phyloP scores from a whole-genome alignment of 2,329 filamentous ascomycete species.

The Pseudocercospora musae region DNA sequence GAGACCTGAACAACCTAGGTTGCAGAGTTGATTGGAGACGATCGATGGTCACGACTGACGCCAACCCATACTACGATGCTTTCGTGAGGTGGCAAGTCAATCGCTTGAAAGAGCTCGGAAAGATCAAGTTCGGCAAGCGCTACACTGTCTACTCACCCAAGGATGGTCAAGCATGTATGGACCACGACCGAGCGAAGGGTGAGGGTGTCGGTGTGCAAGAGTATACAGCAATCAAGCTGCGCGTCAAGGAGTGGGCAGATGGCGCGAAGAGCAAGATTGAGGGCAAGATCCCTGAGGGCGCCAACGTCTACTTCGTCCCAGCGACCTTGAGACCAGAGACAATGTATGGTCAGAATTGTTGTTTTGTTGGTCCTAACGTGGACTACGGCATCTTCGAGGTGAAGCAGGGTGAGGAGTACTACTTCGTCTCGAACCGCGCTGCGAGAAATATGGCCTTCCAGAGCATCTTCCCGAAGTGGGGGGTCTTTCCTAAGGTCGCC shows the following conservation, averaged over 20 bases:
- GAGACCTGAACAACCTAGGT: constrained; percentile 79
- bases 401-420: constrained; percentile 62
- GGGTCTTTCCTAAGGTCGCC: constrained; percentile 68
- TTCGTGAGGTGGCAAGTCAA: constrained; percentile 98
- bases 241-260: constrained; percentile 83
- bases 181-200: constrained; percentile 77
- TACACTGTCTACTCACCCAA: constrained; percentile 94
- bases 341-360: constrained; percentile 97
- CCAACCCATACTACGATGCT: constrained; percentile 93
- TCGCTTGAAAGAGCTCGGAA: constrained; percentile 79
- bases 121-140: constrained; percentile 89
- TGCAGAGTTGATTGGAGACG: constrained; percentile 89
- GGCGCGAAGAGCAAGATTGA: constrained; percentile 68
- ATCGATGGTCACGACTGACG: constrained; percentile 90
- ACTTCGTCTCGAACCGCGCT: constrained; percentile 74
- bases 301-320: constrained; percentile 83
- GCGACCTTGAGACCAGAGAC: constrained; percentile 94
- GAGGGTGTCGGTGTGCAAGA: constrained; percentile 84
- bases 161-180: constrained; percentile 82
- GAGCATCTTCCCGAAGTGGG: constrained; percentile 74
- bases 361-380: constrained; percentile 89
- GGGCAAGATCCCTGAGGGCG: constrained; percentile 72
- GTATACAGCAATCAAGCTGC: constrained; percentile 88
- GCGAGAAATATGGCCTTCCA: constrained; percentile 97
- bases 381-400: constrained; percentile 85